Percentiles rank a stretch among this genome's conserved stretches.
Conservation (phyloP, 2,329 filamentous ascomycete species). For the Gnomoniopsis smithogilvyi region DNA sequence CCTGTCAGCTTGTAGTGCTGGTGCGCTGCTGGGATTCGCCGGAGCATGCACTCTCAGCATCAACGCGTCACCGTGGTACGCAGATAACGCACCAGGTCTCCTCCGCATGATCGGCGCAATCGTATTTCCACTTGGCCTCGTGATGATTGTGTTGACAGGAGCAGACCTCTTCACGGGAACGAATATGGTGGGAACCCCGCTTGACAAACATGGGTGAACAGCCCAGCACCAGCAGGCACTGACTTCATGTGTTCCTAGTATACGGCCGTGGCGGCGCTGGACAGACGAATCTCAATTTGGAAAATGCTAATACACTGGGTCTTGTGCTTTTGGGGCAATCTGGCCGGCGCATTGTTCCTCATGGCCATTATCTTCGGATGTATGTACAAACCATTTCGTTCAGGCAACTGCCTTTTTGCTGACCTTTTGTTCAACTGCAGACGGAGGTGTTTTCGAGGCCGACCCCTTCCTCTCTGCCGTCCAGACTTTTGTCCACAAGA, state of each 20-base stretch:
- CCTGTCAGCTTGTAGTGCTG: slow-evolving; percentile 47
- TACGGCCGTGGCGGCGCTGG: slow-evolving; percentile 19
- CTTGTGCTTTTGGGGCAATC: slow-evolving; percentile 45
- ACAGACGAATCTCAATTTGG: slow-evolving; percentile 18
- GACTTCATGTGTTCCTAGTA: slow-evolving; percentile 15
- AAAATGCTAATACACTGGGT: slow-evolving; percentile 32
- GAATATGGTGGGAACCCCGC: slow-evolving; percentile 33
- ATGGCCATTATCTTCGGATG: slow-evolving; percentile 45
- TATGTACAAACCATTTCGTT: slow-evolving; percentile 23
- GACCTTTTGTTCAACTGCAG: slow-evolving; percentile 23
- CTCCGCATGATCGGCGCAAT: slow-evolving; percentile 41
- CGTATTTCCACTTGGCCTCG: slow-evolving; percentile 47
- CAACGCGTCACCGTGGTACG: slow-evolving; percentile 43
- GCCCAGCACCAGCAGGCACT: not conserved
- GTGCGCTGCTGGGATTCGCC: slow-evolving; percentile 48
- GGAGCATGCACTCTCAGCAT: slow-evolving; percentile 44
- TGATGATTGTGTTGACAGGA: slow-evolving; percentile 45
- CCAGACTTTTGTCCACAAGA: slow-evolving; percentile 43
- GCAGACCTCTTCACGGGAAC: slow-evolving; percentile 46
- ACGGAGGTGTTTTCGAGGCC: slow-evolving; percentile 42
- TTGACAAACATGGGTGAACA: not conserved
- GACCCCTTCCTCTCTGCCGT: slow-evolving; percentile 41
- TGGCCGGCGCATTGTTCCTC: slow-evolving; percentile 45
- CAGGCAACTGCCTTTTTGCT: not conserved
- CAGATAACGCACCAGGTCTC: slow-evolving; percentile 45